Evolutionary conservation across 2,329 filamentous ascomycete species (phyloP), one percentile per base, ranked within the genome.

Genomic region (Aspergillus proliferans): DNA sequence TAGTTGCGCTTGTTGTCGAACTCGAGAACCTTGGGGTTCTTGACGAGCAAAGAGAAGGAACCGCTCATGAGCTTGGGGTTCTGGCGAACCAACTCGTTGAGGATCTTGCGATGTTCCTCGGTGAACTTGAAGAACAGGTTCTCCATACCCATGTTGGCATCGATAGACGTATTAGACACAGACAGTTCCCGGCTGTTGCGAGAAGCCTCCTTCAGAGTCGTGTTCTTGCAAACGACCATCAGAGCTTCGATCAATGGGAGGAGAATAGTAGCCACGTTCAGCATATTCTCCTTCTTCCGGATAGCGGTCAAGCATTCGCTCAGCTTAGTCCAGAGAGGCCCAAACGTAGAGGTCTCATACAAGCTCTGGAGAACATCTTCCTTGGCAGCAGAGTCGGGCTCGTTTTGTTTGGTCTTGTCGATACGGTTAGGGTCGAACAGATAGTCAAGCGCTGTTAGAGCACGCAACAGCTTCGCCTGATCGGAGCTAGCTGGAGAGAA

Each of bases 1-100:
- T 94, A 98, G 72, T 95, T 97, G 62, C 93, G 90, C 77, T 98
- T 98, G 76, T 98, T 98, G 74, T 98, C 93, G 63, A 98, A 98
- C 65, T 98, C 93, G 10, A 98, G 77, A 3, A 98, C 94, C 78
- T 97, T 98, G 22, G 93, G 94, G 65, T 98, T 98, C 77, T 95
- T 96, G 54, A 97, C 93, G 43, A 98, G 75, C 14, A 98, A 79
- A 9, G 92, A 91, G 72, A 98, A 96, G 2, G 92, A 96, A 47
- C 93, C 93, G 51, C 92, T 96, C 94, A 98, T 98, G 55, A 98
- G 82, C 69, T 95, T 95, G 26, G 94, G 93, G 58, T 95, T 97
- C 64, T 95, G 89, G 55, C 94, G 86, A 48, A 98, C 93, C 56
- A 98, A 86, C 67, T 98, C 93, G 65, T 98, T 98, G 58, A 98